phyloP scores from a whole-genome alignment of 2,329 filamentous ascomycete species.

The Xylaria sp. region DNA sequence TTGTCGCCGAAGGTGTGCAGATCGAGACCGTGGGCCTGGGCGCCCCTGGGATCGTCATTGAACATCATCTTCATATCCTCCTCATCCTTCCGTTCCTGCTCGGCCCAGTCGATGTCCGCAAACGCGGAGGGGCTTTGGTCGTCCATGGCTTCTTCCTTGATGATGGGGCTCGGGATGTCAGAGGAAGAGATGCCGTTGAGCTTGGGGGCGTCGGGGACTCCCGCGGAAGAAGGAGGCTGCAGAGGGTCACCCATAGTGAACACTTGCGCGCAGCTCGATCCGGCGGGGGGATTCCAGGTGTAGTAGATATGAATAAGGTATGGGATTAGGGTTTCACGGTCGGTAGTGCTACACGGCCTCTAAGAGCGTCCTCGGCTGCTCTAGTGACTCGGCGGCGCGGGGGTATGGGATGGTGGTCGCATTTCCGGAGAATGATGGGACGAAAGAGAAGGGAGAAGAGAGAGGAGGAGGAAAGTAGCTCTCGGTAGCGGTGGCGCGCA shows the following conservation, averaged over 20 bases:
- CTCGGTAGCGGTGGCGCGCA: background rate
- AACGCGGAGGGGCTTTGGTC: slow-evolving; percentile 40
- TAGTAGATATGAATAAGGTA: too few relatives aligned
- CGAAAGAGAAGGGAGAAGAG: too few relatives aligned
- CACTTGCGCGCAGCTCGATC: slow-evolving; percentile 6
- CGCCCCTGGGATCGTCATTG: slow-evolving; percentile 60
- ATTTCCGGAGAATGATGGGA: slow-evolving; percentile 26
- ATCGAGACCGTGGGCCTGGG: slow-evolving; percentile 58
- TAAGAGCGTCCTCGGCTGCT: slow-evolving; percentile 13
- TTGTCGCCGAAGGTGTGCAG: slow-evolving; percentile 49
- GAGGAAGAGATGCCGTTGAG: slow-evolving; percentile 23
- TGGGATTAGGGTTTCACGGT: background rate
- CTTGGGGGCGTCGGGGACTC: slow-evolving; percentile 33
- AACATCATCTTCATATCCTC: slow-evolving; percentile 57
- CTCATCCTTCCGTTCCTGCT: slow-evolving; percentile 48
- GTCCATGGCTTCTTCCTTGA: slow-evolving; percentile 46
- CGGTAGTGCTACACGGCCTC: slow-evolving; percentile 2
- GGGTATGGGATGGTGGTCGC: slow-evolving; percentile 28
- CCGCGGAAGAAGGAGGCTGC: slow-evolving; percentile 28
- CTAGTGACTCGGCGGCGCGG: slow-evolving; percentile 29
- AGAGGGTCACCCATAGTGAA: slow-evolving; percentile 28
- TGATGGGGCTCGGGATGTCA: slow-evolving; percentile 36
- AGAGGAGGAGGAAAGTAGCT: background rate
- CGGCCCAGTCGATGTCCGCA: slow-evolving; percentile 46
- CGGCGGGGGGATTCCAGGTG: background rate